These are phyloP conservation scores for Nannochloris sp. DNA, from an alignment of 139 green algal species.

Conservation along the genomic window DNA sequence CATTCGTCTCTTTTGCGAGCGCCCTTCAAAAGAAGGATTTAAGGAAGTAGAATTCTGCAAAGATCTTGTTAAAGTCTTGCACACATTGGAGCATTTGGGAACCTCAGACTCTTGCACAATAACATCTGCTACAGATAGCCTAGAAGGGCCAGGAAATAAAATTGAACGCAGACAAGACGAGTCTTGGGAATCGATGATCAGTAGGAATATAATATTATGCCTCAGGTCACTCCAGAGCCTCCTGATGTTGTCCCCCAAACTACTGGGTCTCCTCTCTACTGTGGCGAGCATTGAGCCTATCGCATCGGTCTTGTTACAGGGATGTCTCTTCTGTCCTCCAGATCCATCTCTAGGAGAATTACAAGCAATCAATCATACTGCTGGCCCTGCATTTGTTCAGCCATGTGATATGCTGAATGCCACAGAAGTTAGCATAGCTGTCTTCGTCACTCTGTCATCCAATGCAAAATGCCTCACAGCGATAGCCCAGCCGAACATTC, in stretches of 20 bases:
- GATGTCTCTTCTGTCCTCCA: no score
- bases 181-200: not conserved
- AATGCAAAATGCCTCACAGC: constrained; percentile 58
- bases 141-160: no score
- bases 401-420: not conserved
- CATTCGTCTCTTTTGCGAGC: constrained; percentile 73
- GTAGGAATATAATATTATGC: constrained; percentile 25
- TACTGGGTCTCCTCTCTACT: constrained; percentile 65
- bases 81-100: not conserved
- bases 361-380: no score
- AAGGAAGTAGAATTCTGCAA: constrained; percentile 69
- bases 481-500: constrained; percentile 33
- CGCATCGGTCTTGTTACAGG: constrained; percentile 42
- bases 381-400: no score
- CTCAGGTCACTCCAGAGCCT: constrained; percentile 40
- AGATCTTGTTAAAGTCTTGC: constrained; percentile 43
- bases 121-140: no score
- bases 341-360: no score
- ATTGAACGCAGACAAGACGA: not conserved
- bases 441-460: constrained; percentile 45
- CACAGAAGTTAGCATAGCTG: constrained; percentile 28
- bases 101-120: no score
- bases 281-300: constrained; percentile 57
- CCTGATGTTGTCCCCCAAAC: constrained; percentile 47
- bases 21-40: constrained; percentile 40